Conservation (phyloP, 202 grass and related monocot species). For the Setaria italica region DNA sequence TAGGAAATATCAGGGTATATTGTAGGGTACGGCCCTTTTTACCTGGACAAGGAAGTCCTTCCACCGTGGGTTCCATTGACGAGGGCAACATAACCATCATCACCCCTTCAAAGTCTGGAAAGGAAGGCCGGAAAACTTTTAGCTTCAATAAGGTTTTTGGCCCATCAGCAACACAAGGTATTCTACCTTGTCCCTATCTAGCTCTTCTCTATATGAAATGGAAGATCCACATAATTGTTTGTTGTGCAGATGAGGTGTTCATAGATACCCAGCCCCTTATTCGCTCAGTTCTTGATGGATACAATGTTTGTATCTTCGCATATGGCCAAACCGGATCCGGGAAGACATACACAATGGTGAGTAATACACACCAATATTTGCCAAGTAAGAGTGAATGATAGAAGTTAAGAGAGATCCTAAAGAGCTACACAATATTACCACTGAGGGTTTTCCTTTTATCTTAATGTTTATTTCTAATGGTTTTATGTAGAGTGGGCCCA, state of each 20-base stretch:
- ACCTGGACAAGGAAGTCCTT: conserved; percentile 83
- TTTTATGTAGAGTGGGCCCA: conserved; percentile 86
- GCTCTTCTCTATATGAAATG: conserved; percentile 14
- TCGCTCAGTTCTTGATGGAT: conserved; percentile 97
- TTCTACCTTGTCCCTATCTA: conserved; percentile 27
- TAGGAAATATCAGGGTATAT: conserved; percentile 98
- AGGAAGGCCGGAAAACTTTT: conserved; percentile 83
- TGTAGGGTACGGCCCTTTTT: conserved; percentile 95
- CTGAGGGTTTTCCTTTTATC: conserved; percentile 14
- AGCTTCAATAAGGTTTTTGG: conserved; percentile 98
- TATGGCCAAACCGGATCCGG: conserved; percentile 99
- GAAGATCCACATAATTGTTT: conserved; percentile 44
- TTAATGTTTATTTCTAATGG: conserved; percentile 40
- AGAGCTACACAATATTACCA: not conserved
- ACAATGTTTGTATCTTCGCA: conserved; percentile 99
- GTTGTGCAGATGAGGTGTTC: conserved; percentile 86
- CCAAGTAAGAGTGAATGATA: conserved; percentile 19
- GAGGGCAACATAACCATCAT: conserved; percentile 86
- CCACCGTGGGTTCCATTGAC: conserved; percentile 76
- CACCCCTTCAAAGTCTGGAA: conserved; percentile 79
- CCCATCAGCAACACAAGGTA: conserved; percentile 93
- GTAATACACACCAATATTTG: conserved; percentile 23
- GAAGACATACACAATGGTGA: conserved; percentile 99
- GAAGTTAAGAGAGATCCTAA: conserved; percentile 15
- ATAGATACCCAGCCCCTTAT: conserved; percentile 95